A percentile compares a stretch with the other conserved stretches of the same genome.
phyloP scores from a whole-genome alignment of 208 protist genomes.

The Crithidia expoeki region DNA sequence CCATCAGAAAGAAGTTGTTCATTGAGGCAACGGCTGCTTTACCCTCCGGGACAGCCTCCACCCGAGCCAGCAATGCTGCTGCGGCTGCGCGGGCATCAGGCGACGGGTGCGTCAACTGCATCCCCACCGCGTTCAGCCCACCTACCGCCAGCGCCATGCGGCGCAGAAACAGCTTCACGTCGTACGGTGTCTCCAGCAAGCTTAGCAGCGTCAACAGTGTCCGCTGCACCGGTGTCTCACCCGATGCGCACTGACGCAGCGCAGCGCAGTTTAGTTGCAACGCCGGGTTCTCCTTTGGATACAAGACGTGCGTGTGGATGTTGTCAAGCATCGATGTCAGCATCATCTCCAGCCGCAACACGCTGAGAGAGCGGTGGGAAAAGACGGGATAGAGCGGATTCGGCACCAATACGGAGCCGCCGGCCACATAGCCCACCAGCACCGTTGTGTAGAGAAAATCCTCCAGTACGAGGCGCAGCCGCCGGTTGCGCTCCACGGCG shows the following conservation, averaged over 20 bases:
- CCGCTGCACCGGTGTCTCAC: conserved; percentile 42
- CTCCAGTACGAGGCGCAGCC: conserved; percentile 55
- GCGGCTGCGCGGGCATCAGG: conserved; percentile 41
- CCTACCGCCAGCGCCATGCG: conserved; percentile 68
- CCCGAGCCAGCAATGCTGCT: conserved; percentile 41
- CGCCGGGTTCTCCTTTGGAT: conserved; percentile 39
- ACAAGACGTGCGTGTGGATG: conserved; percentile 37
- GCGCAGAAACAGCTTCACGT: conserved; percentile 64
- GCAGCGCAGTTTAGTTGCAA: conserved; percentile 51
- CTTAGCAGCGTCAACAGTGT: conserved; percentile 47
- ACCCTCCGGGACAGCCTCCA: conserved; percentile 55
- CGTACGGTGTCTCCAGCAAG: conserved; percentile 37
- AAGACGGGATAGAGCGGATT: conserved; percentile 40
- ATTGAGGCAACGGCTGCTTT: conserved; percentile 62
- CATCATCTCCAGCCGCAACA: conserved; percentile 40
- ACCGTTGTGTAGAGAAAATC: conserved; percentile 56
- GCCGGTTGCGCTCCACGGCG: conserved; percentile 44
- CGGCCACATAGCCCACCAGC: conserved; percentile 34
- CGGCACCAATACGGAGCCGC: conserved; percentile 21
- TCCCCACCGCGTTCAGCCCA: conserved; percentile 64
- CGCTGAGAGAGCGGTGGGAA: conserved; percentile 31
- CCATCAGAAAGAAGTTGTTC: conserved; percentile 71
- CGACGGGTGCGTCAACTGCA: conserved; percentile 66
- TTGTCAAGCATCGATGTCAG: conserved; percentile 49
- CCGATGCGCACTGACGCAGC: conserved; percentile 50